These are phyloP conservation scores for Penicillium sp. DNA, from an alignment of 2,329 filamentous ascomycete genomes.

Conservation along the genomic window DNA sequence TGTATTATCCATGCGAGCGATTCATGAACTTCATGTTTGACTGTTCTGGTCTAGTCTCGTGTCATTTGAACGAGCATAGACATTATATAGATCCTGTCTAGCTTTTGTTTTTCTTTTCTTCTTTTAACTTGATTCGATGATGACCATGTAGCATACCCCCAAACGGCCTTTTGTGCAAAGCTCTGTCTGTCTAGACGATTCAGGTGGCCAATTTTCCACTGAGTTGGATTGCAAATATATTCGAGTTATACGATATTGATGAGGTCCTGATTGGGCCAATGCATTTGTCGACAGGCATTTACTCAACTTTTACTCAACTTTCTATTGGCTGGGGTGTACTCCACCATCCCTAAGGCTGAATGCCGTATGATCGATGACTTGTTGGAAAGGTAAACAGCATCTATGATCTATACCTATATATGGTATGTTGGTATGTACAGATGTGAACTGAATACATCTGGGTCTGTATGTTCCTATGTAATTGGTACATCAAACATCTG, in stretches of 20 bases:
- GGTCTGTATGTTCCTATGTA: neutral
- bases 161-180: slow-evolving; percentile 43
- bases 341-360: too few species aligned
- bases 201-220: too few species aligned
- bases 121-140: slow-evolving; percentile 4
- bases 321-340: too few species aligned
- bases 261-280: neutral
- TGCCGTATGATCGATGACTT: too few species aligned
- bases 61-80: neutral
- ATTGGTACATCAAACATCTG: neutral
- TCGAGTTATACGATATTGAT: neutral
- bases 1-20: slow-evolving; percentile 37
- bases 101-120: neutral
- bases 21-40: neutral
- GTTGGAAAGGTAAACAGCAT: neutral
- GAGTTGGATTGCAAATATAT: neutral
- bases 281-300: too few species aligned
- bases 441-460: neutral
- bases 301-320: too few species aligned
- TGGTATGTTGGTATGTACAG: too few species aligned
- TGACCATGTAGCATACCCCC: slow-evolving; percentile 20
- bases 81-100: neutral
- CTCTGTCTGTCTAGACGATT: neutral
- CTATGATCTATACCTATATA: too few species aligned
- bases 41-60: neutral